Conservation (phyloP, 2,329 filamentous ascomycete genomes). For the Ploettnerulaceae sp. region DNA sequence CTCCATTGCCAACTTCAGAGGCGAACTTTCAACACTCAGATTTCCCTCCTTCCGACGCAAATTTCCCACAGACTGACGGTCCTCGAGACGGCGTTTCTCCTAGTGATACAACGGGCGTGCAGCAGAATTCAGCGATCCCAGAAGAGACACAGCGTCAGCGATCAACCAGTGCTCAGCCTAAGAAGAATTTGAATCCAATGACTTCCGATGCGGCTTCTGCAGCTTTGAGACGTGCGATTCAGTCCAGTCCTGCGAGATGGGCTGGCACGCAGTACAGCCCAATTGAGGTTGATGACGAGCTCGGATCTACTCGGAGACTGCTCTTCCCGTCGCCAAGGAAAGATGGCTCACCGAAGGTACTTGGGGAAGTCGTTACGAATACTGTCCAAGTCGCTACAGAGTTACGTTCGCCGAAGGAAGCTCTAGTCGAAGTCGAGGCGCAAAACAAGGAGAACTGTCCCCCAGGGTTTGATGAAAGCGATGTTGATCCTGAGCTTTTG, state of each 20-base stretch:
- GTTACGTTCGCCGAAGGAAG: conserved; percentile 30
- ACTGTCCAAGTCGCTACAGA: conserved; percentile 42
- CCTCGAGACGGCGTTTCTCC: conserved; percentile 13
- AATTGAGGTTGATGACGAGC: conserved; percentile 46
- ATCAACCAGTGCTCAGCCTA: conserved; percentile 26
- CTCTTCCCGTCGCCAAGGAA: conserved; percentile 75
- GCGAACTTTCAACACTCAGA: conserved; percentile 25
- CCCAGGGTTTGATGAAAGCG: conserved; percentile 19
- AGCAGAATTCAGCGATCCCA: background rate
- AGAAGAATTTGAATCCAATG: conserved; percentile 29
- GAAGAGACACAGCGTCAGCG: conserved; percentile 19
- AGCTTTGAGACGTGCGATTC: conserved; percentile 31
- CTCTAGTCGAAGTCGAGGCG: conserved; percentile 18
- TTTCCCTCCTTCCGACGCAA: conserved; percentile 19
- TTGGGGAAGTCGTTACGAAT: conserved; percentile 54
- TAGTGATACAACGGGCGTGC: background rate
- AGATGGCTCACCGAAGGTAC: conserved; percentile 55
- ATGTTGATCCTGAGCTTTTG: conserved; percentile 30
- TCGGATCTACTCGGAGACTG: conserved; percentile 59
- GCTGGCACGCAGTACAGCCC: conserved; percentile 52
- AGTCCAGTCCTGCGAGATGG: conserved; percentile 37
- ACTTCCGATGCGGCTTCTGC: conserved; percentile 32
- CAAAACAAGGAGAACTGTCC: conserved; percentile 32
- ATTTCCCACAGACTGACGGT: conserved; percentile 11
- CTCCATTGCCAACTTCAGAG: conserved; percentile 19